Evolutionary conservation across 139 green algal species (phyloP), one percentile per base, ranked within the genome.

Genomic region (Tetraselmis chui): DNA sequence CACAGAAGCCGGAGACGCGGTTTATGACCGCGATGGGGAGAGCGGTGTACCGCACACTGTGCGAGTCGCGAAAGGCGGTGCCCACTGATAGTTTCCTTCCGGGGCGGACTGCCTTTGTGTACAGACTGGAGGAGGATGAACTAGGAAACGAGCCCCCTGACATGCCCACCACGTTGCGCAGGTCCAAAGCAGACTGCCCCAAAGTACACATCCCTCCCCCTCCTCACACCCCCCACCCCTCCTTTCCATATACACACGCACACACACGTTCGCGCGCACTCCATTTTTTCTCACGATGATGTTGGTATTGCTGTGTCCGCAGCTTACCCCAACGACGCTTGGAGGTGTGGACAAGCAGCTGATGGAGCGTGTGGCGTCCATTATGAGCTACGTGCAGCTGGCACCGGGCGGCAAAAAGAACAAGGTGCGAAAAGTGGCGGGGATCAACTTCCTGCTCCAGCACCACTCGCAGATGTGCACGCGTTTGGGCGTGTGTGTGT

Each of bases 131-230:
- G 45, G 45, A 67, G 45, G 45, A 67, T 18, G 45, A 67, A 5
- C 45, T 67, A 18, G 45, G 45, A 5, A 67, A 67, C 26, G 26
- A 28, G 74, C 25, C 23, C 5, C 24, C 83, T 1, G 90, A 96
- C 78, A 86, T 98, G 23, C 95, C 95, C 24, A 98, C 93, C 78
- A 97, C 94, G 11, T 84, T 98, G 76, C 87, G 90, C 5, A 88
- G 95, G 2, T 93, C 93, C 59, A 97, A 97, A 82, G 90, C 90
- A 22, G 95, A 98, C 76, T 98, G 95, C 85, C 94, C 95, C 5
- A 79, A 82, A 81, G 89, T 91, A 23, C 5, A 87, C 1, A 1
- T 31, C 30, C 29, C 45, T 80, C 31, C 24, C n/a, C 59, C 59
- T 74, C 11, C 83, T 80, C 59, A 31, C 80, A n/a, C 76, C 76